Evolutionary conservation across 73 alveolate species (phyloP).

Genomic region (Paramecium primaurelia): DNA sequence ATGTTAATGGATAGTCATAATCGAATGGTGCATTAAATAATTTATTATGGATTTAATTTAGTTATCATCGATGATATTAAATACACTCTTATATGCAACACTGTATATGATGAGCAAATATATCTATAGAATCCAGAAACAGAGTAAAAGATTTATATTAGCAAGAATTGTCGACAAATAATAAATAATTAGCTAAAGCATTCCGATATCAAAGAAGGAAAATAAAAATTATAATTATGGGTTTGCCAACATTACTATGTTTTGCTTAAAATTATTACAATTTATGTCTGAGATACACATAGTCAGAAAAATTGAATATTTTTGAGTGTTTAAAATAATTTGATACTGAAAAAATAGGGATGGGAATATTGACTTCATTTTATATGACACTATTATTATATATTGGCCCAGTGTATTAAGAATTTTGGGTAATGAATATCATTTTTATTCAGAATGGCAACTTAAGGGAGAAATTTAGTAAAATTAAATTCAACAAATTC

Average conservation of each 20-base stretch:
- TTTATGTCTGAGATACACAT: background rate
- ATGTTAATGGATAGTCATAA: constrained; percentile 25
- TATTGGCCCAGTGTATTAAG: constrained; percentile 28
- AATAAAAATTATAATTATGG: constrained; percentile 9
- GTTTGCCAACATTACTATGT: background rate
- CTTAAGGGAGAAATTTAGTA: background rate
- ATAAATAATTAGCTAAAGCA: background rate
- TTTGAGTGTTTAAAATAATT: background rate
- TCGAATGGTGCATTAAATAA: constrained; percentile 31
- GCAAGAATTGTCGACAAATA: background rate
- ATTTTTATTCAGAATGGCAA: constrained; percentile 3
- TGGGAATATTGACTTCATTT: constrained; percentile 9
- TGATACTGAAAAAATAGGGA: background rate
- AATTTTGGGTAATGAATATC: background rate
- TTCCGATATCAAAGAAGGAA: background rate
- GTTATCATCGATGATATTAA: background rate
- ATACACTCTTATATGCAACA: constrained; percentile 13
- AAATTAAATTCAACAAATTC: constrained; percentile 18
- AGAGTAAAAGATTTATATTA: background rate
- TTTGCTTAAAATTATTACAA: background rate
- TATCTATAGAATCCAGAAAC: constrained; percentile 1
- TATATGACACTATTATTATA: constrained; percentile 1
- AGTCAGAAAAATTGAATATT: background rate
- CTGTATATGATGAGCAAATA: background rate
- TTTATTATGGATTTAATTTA: constrained; percentile 30